Evolutionary conservation across 306 rosid genomes (phyloP).

Genomic region (Gillenia trifoliata): DNA sequence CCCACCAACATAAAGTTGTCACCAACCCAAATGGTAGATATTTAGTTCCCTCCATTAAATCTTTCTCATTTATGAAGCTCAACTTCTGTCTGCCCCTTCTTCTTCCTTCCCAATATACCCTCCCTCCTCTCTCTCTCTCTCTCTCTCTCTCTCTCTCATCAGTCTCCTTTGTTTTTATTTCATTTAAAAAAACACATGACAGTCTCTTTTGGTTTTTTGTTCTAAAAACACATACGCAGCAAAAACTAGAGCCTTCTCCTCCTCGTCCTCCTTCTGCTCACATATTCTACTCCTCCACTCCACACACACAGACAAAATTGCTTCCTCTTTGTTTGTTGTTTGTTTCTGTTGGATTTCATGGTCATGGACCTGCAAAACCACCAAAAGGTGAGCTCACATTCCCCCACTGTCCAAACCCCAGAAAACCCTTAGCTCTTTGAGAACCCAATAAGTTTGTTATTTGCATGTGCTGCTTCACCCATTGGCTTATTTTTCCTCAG

Average conservation of each 20-base stretch:
- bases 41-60: constrained; percentile 14
- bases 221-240: constrained; percentile 14
- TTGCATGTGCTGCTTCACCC: constrained; percentile 3
- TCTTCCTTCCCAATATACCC: constrained; percentile 26
- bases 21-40: constrained; percentile 35
- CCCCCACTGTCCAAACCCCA: constrained; percentile 24
- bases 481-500: background rate
- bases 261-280: background rate
- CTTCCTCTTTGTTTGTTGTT: constrained; percentile 30
- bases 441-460: constrained; percentile 13
- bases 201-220: background rate
- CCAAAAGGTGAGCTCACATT: constrained; percentile 49
- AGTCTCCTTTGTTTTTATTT: constrained; percentile 13
- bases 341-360: constrained; percentile 33
- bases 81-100: constrained; percentile 19
- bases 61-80: constrained; percentile 48
- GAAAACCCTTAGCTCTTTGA: constrained; percentile 6
- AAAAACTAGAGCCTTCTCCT: constrained; percentile 19
- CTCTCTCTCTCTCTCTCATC: background rate
- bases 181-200: background rate
- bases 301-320: constrained; percentile 33
- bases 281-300: constrained; percentile 17
- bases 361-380: constrained; percentile 29
- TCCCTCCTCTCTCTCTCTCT: background rate
- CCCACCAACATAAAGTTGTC: constrained; percentile 49